Evolutionary conservation across 75 land plant genomes (phyloP).

Genomic region (Ceratopteris richardii): DNA sequence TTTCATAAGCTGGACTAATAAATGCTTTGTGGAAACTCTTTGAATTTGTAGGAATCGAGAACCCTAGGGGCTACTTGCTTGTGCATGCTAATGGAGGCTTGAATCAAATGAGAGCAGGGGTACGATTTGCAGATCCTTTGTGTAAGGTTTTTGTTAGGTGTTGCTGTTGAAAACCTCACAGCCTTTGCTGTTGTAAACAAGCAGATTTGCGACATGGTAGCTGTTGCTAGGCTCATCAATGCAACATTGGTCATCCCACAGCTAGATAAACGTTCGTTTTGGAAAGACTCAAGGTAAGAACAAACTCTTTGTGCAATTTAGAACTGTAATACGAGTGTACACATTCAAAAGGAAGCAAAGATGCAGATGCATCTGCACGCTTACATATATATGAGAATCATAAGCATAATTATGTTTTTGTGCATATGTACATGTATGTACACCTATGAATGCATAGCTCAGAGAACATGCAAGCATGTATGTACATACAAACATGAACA

Average conservation of each 20-base stretch:
- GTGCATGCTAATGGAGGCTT: constrained; percentile 87
- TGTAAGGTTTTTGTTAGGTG: neutral
- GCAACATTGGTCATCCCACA: constrained; percentile 95
- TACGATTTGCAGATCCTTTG: constrained; percentile 34
- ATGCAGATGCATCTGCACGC: neutral
- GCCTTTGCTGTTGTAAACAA: neutral
- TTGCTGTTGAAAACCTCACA: neutral
- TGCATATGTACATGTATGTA: neutral
- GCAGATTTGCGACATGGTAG: constrained; percentile 99
- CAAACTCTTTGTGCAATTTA: neutral
- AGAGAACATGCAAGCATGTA: too few relatives aligned
- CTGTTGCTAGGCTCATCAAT: constrained; percentile 86
- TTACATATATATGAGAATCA: neutral
- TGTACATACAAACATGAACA: too few relatives aligned
- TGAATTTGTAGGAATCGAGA: neutral
- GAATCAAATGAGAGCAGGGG: constrained; percentile 95
- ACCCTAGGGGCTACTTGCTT: constrained; percentile 59
- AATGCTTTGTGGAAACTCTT: neutral
- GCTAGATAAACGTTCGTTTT: constrained; percentile 88
- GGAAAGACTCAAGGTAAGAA: constrained; percentile 88
- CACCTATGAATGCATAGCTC: too few relatives aligned
- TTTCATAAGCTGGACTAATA: too few relatives aligned
- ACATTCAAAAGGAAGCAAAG: neutral
- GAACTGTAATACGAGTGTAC: neutral
- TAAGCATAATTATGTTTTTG: neutral